Conservation (phyloP, 352 stramenopile species). For the Globisporangium paddicum region DNA sequence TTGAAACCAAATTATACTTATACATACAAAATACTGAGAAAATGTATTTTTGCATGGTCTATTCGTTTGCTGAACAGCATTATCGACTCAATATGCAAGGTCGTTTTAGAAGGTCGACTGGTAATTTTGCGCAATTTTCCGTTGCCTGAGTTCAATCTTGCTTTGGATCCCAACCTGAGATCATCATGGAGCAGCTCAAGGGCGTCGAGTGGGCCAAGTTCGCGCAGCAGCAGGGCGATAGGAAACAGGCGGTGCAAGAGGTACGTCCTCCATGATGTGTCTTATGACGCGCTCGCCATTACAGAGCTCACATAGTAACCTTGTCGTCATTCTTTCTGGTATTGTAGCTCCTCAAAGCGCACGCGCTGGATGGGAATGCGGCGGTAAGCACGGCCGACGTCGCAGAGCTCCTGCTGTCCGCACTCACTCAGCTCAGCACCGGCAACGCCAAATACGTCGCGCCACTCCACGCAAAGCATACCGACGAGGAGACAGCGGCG, state of each 20-base stretch:
- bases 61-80: too few relatives aligned
- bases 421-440: slow-evolving; percentile 13
- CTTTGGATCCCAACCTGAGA: too few relatives aligned
- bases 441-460: slow-evolving; percentile 34
- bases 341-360: slow-evolving; percentile 29
- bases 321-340: background rate
- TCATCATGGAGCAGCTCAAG: slow-evolving; percentile 16
- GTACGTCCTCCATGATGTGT: background rate
- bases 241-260: slow-evolving; percentile 12
- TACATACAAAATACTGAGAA: too few relatives aligned
- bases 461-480: slow-evolving; percentile 36
- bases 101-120: too few relatives aligned
- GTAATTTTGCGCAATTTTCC: too few relatives aligned
- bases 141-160: too few relatives aligned
- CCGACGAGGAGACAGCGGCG: slow-evolving; percentile 20
- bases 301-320: background rate
- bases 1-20: too few relatives aligned
- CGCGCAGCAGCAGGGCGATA: slow-evolving; percentile 17
- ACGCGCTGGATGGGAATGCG: slow-evolving; percentile 15
- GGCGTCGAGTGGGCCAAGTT: slow-evolving; percentile 22
- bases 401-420: slow-evolving; percentile 24
- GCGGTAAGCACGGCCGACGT: slow-evolving; percentile 15
- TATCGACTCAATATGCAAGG: too few relatives aligned
- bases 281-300: background rate
- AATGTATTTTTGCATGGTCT: too few relatives aligned